Percentiles rank a stretch among this genome's conserved stretches.
These are phyloP conservation scores for Rhizophagus sp. DNA, from an alignment of 192 early-diverging fungal genomes.

Conservation along the genomic window DNA sequence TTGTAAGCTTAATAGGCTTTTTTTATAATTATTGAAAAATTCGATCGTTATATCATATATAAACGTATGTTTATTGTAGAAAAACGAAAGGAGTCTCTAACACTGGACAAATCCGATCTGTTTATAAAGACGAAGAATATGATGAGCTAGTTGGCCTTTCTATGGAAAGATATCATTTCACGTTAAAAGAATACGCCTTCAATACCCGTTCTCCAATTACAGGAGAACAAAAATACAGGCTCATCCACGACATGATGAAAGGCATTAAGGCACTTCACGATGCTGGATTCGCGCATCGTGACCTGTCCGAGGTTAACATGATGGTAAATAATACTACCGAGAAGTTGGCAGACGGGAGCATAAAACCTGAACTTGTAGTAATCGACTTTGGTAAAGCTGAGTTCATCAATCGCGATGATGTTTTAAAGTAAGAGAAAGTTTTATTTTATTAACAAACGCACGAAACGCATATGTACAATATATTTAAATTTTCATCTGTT, in stretches of 20 bases:
- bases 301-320: conserved; percentile 62
- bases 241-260: conserved; percentile 53
- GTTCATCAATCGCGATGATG: conserved; percentile 50
- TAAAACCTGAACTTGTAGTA: conserved; percentile 46
- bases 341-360: conserved; percentile 46
- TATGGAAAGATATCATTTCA: conserved; percentile 59
- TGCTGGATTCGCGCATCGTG: conserved; percentile 58
- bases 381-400: conserved; percentile 67
- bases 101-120: conserved; percentile 56
- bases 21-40: neutral
- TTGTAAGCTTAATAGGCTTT: conserved; percentile 41
- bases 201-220: conserved; percentile 53
- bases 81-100: conserved; percentile 46
- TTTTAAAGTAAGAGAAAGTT: conserved; percentile 45
- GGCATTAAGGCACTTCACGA: conserved; percentile 55
- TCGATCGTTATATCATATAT: neutral
- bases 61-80: conserved; percentile 24
- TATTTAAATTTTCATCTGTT: neutral
- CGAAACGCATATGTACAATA: neutral
- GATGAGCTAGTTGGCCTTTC: conserved; percentile 59
- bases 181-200: conserved; percentile 57
- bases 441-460: neutral
- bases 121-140: conserved; percentile 50
- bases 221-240: conserved; percentile 53
- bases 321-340: conserved; percentile 55